These are phyloP conservation scores for Pholiota adiposa DNA, from an alignment of 1,284 basidiomycete species.

Conservation along the genomic window DNA sequence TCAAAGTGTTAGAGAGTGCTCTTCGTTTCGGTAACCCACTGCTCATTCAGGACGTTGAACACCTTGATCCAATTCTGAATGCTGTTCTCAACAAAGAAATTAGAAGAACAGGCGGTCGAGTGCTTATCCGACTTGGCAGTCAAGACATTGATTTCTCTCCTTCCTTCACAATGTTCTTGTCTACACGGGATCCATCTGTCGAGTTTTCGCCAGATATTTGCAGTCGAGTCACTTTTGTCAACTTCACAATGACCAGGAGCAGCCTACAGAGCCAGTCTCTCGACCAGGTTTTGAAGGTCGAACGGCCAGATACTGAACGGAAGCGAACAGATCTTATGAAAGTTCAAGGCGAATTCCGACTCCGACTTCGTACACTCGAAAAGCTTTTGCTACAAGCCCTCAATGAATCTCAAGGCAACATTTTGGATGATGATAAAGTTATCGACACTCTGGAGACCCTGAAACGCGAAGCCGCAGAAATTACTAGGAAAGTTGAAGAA, in stretches of 20 bases:
- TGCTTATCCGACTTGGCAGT: conserved; percentile 96
- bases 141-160: conserved; percentile 99
- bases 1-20: conserved; percentile 98
- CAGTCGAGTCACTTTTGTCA: conserved; percentile 98
- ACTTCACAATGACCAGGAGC: conserved; percentile 99
- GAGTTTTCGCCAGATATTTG: conserved; percentile 99
- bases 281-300: conserved; percentile 96
- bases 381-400: conserved; percentile 93
- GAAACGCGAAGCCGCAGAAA: conserved; percentile 96
- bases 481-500: conserved; percentile 96
- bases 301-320: conserved; percentile 95
- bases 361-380: conserved; percentile 92
- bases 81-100: conserved; percentile 98
- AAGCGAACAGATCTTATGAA: conserved; percentile 99
- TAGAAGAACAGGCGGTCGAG: conserved; percentile 93
- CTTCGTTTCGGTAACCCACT: conserved; percentile 98
- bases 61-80: conserved; percentile 97
- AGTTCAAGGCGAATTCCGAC: conserved; percentile 96
- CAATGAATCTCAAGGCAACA: conserved; percentile 97
- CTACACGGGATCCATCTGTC: conserved; percentile 95
- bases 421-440: conserved; percentile 99
- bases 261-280: conserved; percentile 98
- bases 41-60: conserved; percentile 97
- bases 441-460: conserved; percentile 97
- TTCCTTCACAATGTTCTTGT: conserved; percentile 98